Conservation (phyloP, 2,329 filamentous ascomycete species). For the Thielaviopsis populi region DNA sequence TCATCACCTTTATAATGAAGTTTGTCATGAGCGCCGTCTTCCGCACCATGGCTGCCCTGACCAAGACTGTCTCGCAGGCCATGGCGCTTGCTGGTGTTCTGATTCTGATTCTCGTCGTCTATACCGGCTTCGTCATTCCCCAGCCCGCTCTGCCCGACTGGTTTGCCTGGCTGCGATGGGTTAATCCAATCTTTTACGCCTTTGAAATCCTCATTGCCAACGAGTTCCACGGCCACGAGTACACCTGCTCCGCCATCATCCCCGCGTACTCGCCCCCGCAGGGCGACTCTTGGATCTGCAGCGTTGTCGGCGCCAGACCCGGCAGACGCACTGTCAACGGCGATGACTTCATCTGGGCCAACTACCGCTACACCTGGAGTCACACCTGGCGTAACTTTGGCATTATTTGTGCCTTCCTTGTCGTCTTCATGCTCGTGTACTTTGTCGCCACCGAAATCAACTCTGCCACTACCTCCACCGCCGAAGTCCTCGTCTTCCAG, state of each 20-base stretch:
- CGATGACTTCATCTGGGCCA: slow-evolving; percentile 41
- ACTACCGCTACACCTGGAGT: slow-evolving; percentile 40
- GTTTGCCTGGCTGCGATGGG: slow-evolving; percentile 62
- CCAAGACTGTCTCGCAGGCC: slow-evolving; percentile 47
- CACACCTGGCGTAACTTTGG: slow-evolving; percentile 56
- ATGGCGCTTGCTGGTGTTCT: slow-evolving; percentile 38
- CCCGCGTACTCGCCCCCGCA: slow-evolving; percentile 31
- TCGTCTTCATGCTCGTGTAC: slow-evolving; percentile 50
- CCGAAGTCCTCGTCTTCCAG: slow-evolving; percentile 55
- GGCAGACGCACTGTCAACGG: slow-evolving; percentile 42
- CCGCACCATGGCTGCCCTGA: slow-evolving; percentile 55
- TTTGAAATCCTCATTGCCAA: slow-evolving; percentile 62
- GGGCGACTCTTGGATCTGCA: slow-evolving; percentile 37
- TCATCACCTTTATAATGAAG: slow-evolving; percentile 52
- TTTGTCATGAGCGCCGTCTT: slow-evolving; percentile 66
- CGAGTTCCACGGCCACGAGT: slow-evolving; percentile 45
- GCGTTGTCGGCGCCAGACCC: slow-evolving; percentile 37
- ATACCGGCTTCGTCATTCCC: slow-evolving; percentile 42
- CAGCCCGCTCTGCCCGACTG: slow-evolving; percentile 50
- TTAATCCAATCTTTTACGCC: slow-evolving; percentile 58
- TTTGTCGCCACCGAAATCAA: slow-evolving; percentile 50
- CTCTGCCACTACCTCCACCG: slow-evolving; percentile 45
- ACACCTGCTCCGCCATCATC: slow-evolving; percentile 38
- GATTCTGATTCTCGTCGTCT: slow-evolving; percentile 44
- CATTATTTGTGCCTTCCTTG: slow-evolving; percentile 47